Evolutionary conservation across 345 rosid genomes (phyloP), one percentile per base, ranked within the genome.

Genomic region (Dipteronia sinensis): DNA sequence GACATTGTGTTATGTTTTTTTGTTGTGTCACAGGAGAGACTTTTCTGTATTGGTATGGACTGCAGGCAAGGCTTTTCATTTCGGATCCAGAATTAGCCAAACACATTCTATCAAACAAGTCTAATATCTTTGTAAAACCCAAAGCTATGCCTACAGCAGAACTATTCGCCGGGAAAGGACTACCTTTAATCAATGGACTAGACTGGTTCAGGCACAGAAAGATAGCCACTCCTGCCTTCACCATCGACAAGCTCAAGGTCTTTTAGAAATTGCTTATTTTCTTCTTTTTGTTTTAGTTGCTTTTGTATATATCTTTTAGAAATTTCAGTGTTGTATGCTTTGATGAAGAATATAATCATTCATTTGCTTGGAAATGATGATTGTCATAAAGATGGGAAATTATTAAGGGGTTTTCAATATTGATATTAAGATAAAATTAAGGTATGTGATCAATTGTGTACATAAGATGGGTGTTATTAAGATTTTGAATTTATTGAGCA

Each of bases 231-330:
- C 88, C 92, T 69, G 91, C 85, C 4, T 90, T 87, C 82, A 74
- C 87, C 49, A 51, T 77, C 13, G 89, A 89, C 62, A 82, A 82
- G 79, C 68, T 87, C 68, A 87, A 89, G 89, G 91, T 89, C 38
- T 34, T 34, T 4, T 4, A 34, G 6, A 34, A 34, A 12, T 49
- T 49, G 15, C 5, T 42, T 49, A 49, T 49, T 13, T 49, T 12
- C 19, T 49, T 42, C 10, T 42, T 42, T 9, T 42, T 8, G 0
- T 42, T 42, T 7, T 42, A 7, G 1, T 42, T 42, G 11, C 46
- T 8, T 42, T 42, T 42, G 46, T 34, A 34, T 34, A 34, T 42
- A 42, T 42, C 46, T 42, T 38, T 3, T 6, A 38, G 42, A 38
- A 38, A 46, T 46, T 10, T n/a, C n/a, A n/a, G n/a, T n/a, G n/a